These are phyloP conservation scores for Pleurotus sapidus DNA, from an alignment of 768 basidiomycete genomes.

Conservation along the genomic window DNA sequence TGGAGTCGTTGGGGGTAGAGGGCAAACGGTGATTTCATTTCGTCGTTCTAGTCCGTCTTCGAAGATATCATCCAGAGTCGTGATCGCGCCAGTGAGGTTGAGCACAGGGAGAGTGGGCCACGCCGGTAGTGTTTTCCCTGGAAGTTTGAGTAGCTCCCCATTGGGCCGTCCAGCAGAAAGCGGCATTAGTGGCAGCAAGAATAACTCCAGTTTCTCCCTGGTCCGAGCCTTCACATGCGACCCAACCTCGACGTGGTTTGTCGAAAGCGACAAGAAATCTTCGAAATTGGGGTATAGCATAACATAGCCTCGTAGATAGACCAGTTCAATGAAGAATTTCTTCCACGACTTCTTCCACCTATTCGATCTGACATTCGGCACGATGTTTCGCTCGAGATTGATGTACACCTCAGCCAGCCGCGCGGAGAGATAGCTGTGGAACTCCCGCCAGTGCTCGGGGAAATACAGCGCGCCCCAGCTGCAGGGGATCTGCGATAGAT, in stretches of 20 bases:
- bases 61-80: conserved; percentile 28
- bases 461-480: conserved; percentile 94
- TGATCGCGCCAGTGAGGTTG: conserved; percentile 58
- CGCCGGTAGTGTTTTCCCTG: conserved; percentile 45
- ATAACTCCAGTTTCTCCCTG: conserved; percentile 57
- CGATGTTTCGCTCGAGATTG: conserved; percentile 44
- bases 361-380: conserved; percentile 78
- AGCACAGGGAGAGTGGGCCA: conserved; percentile 62
- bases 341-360: conserved; percentile 85
- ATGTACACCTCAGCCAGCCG: conserved; percentile 56
- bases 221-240: conserved; percentile 69
- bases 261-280: conserved; percentile 72
- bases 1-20: conserved; percentile 8
- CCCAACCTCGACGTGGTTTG: conserved; percentile 87
- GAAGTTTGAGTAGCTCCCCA: conserved; percentile 53
- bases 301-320: conserved; percentile 75
- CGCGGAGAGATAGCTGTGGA: conserved; percentile 72
- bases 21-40: conserved; percentile 31
- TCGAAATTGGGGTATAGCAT: conserved; percentile 90
- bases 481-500: conserved; percentile 84
- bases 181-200: conserved; percentile 69
- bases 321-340: conserved; percentile 85
- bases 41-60: conserved; percentile 31
- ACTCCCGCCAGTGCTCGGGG: conserved; percentile 85
- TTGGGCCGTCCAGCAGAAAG: conserved; percentile 25